Percentiles rank a stretch among this genome's conserved stretches.
Conservation (phyloP, 768 basidiomycete genomes). For the Rhodotorula sphaerocarpa region DNA sequence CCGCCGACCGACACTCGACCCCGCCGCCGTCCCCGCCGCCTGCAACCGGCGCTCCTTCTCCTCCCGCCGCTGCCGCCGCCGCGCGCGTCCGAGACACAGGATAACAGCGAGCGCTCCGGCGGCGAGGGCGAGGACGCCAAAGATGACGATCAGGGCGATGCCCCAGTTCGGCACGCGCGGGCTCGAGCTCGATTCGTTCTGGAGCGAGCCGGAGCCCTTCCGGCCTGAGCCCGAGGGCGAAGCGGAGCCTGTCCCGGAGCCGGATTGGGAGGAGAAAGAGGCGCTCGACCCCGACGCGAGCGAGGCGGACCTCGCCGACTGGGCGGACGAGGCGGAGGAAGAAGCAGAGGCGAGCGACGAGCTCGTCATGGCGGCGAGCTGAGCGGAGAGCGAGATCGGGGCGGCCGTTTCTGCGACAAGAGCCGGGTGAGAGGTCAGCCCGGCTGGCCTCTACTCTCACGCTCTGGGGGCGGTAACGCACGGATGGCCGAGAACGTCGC, state of each 20-base stretch:
- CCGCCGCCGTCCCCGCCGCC: constrained; percentile 46
- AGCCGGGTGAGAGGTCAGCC: background rate
- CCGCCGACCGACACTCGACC: constrained; percentile 50
- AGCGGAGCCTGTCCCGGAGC: background rate
- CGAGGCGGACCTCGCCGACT: constrained; percentile 25
- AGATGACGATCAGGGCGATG: constrained; percentile 77
- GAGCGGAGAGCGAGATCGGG: constrained; percentile 35
- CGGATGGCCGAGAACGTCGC: constrained; percentile 68
- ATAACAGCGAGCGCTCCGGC: constrained; percentile 61
- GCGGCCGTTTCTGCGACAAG: constrained; percentile 43
- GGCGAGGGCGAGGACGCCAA: constrained; percentile 73
- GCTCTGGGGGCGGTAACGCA: background rate
- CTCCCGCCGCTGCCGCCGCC: constrained; percentile 42
- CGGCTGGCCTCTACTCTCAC: background rate
- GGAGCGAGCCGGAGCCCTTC: constrained; percentile 3
- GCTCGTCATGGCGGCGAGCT: constrained; percentile 69
- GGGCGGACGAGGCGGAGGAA: constrained; percentile 33
- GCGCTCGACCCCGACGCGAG: background rate
- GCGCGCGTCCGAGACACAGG: constrained; percentile 62
- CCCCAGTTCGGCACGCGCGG: constrained; percentile 45
- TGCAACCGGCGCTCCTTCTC: constrained; percentile 41
- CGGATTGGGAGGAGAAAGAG: constrained; percentile 6
- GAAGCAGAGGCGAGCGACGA: constrained; percentile 48
- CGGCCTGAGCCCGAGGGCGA: background rate
- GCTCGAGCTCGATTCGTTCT: constrained; percentile 1